Conservation (phyloP, 2,329 filamentous ascomycete species). For the Basipetospora chlamydospora region DNA sequence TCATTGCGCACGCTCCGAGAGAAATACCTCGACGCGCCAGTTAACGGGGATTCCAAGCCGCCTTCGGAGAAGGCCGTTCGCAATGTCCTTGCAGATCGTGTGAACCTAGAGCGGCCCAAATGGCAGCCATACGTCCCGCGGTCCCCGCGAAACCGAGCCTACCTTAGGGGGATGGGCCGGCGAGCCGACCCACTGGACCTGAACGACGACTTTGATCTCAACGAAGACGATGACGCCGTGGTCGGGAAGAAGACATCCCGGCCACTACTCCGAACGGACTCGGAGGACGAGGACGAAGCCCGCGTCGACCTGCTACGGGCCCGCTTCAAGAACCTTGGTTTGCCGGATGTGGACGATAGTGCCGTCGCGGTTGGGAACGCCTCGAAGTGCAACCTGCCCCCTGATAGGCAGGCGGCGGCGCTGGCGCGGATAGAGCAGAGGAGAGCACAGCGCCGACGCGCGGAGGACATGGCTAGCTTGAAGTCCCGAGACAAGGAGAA, state of each 20-base stretch:
- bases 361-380: constrained; percentile 21
- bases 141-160: constrained; percentile 21
- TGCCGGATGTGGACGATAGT: constrained; percentile 18
- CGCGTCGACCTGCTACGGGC: constrained; percentile 30
- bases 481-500: constrained; percentile 36
- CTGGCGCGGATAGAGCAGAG: constrained; percentile 39
- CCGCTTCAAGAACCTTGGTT: constrained; percentile 30
- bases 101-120: constrained; percentile 18
- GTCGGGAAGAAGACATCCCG: neutral
- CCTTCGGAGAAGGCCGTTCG: neutral
- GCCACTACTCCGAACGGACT: too few species aligned
- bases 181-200: neutral
- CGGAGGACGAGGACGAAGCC: constrained; percentile 7
- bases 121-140: constrained; percentile 28
- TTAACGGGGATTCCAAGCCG: constrained; percentile 5
- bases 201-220: neutral
- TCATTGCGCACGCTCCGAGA: constrained; percentile 17
- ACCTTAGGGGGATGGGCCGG: constrained; percentile 3
- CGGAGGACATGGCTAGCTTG: constrained; percentile 15
- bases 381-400: constrained; percentile 29
- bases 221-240: neutral
- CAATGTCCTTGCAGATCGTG: constrained; percentile 2
- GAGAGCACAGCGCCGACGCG: constrained; percentile 32
- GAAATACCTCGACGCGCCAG: constrained; percentile 19
- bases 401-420: constrained; percentile 37